phyloP scores from a whole-genome alignment of 1,284 basidiomycete genomes.

The Leucocoprinus gongylophorus region DNA sequence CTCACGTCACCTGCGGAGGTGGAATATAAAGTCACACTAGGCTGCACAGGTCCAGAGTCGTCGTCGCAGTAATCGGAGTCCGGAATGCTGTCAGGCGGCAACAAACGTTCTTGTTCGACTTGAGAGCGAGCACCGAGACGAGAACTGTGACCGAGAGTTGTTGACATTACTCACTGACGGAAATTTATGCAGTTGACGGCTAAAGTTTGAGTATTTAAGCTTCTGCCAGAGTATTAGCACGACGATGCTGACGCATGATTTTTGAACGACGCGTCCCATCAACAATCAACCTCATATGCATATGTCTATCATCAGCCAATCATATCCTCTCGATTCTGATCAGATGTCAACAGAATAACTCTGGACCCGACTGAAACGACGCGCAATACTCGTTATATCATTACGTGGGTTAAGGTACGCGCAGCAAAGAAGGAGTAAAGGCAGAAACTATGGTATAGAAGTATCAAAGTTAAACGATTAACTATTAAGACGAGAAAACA shows the following conservation, averaged over 20 bases:
- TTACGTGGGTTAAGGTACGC: neutral
- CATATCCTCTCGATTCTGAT: neutral
- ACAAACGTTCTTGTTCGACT: conserved; percentile 5
- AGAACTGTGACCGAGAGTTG: neutral
- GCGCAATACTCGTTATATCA: conserved; percentile 2
- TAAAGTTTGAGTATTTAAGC: too few relatives aligned
- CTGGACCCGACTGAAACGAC: too few relatives aligned
- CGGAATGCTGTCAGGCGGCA: neutral
- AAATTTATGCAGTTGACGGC: neutral
- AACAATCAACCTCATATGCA: too few relatives aligned
- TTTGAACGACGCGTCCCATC: neutral
- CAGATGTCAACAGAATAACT: neutral
- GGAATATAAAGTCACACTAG: neutral
- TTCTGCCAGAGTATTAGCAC: neutral
- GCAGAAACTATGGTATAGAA: conserved; percentile 11
- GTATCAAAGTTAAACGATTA: neutral
- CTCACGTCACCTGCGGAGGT: conserved; percentile 1
- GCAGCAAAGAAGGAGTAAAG: neutral
- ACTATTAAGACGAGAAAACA: conserved; percentile 7
- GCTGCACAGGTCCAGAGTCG: neutral
- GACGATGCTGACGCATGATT: neutral
- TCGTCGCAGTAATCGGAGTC: neutral
- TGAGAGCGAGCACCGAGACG: neutral
- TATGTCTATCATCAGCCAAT: neutral
- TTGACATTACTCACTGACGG: neutral